phyloP scores from a whole-genome alignment of 1,284 basidiomycete genomes.

The Apiotrichum domesticum region DNA sequence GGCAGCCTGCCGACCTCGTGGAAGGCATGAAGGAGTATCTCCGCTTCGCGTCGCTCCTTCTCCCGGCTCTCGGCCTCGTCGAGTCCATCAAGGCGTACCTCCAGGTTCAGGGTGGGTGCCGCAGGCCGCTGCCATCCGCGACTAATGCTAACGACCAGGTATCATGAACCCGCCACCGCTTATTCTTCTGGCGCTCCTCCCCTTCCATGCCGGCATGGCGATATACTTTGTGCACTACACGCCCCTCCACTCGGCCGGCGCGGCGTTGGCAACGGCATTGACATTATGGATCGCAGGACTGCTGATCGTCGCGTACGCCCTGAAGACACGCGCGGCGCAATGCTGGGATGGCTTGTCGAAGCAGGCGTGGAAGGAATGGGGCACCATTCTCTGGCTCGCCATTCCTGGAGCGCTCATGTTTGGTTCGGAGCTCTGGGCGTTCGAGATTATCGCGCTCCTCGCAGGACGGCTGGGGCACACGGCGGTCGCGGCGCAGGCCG shows the following conservation, averaged over 20 bases:
- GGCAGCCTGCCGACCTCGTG: conserved; percentile 23
- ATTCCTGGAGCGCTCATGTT: conserved; percentile 28
- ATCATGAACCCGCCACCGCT: conserved; percentile 24
- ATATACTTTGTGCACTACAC: conserved; percentile 26
- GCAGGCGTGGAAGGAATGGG: conserved; percentile 20
- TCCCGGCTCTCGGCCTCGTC: conserved; percentile 22
- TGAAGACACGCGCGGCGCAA: conserved; percentile 18
- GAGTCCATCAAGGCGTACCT: conserved; percentile 28
- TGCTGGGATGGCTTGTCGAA: conserved; percentile 28
- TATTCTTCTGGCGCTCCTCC: conserved; percentile 24
- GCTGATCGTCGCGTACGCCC: conserved; percentile 17
- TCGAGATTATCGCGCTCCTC: conserved; percentile 29
- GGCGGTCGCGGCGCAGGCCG: conserved; percentile 29
- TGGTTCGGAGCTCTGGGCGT: conserved; percentile 28
- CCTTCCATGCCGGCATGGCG: conserved; percentile 21
- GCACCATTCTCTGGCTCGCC: conserved; percentile 18
- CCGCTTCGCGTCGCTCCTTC: conserved; percentile 9
- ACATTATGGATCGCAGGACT: conserved; percentile 20
- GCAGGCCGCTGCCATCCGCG: background rate
- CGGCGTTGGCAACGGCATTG: conserved; percentile 17
- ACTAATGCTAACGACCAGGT: conserved; percentile 7
- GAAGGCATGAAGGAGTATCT: conserved; percentile 20
- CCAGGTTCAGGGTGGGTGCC: conserved; percentile 23
- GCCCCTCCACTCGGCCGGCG: conserved; percentile 19
- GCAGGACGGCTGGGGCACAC: conserved; percentile 27